A percentile compares a stretch with the other conserved stretches of the same genome.
phyloP scores from a whole-genome alignment of 495 filamentous ascomycete species.

The Xylaria flabelliformis region DNA sequence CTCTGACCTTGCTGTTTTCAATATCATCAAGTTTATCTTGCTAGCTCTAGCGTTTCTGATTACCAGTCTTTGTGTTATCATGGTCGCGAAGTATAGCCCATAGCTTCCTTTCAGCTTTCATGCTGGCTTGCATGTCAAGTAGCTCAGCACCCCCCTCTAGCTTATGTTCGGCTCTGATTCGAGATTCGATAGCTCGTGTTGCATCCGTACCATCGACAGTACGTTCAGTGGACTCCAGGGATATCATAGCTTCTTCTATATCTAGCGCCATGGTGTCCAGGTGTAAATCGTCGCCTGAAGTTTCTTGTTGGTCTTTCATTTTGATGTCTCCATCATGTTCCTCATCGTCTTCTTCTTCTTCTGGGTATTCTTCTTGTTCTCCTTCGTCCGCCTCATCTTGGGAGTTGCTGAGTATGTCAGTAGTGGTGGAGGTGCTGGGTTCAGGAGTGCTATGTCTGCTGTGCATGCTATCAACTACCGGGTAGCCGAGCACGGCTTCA shows the following conservation, averaged over 20 bases:
- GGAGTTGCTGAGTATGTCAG: not conserved
- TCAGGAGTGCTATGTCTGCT: slow-evolving; percentile 24
- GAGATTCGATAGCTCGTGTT: slow-evolving; percentile 31
- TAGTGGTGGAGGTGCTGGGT: not conserved
- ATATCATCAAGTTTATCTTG: not conserved
- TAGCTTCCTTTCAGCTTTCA: slow-evolving; percentile 61
- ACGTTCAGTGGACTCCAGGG: slow-evolving; percentile 31
- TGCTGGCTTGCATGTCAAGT: slow-evolving; percentile 58
- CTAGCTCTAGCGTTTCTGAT: not conserved
- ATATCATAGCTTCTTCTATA: slow-evolving; percentile 39
- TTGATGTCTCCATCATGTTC: slow-evolving; percentile 31
- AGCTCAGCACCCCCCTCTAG: slow-evolving; percentile 62
- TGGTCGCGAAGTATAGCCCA: slow-evolving; percentile 56
- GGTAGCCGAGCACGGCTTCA: slow-evolving; percentile 53
- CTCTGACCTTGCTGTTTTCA: not conserved
- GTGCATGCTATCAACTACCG: slow-evolving; percentile 12
- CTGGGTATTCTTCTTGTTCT: slow-evolving; percentile 31
- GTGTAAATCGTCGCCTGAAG: slow-evolving; percentile 31
- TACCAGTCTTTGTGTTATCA: not conserved
- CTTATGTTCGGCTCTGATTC: slow-evolving; percentile 42
- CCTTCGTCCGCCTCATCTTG: slow-evolving; percentile 29
- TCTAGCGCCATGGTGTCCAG: slow-evolving; percentile 30
- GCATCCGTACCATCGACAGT: slow-evolving; percentile 28
- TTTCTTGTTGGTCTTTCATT: slow-evolving; percentile 24
- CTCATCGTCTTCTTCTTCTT: slow-evolving; percentile 33